Base-by-base conservation (phyloP, 2,329 filamentous ascomycete genomes). In the Eutypella sp. region DNA sequence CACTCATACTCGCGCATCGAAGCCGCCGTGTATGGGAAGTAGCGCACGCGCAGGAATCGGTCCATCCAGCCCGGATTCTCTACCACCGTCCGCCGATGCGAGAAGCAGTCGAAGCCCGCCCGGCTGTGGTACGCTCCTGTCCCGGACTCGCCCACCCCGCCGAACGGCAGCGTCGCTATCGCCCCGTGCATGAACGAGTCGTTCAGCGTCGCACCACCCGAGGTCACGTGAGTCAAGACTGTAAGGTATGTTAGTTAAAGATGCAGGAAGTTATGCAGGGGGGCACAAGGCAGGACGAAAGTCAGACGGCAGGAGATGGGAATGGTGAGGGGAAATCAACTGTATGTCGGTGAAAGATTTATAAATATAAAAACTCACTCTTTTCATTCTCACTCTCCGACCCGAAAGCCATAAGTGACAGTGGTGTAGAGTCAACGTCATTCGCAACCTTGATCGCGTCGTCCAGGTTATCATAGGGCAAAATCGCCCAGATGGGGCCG, bases 331-430 rank as follows among this genome's bases (percentile, higher is more conserved):
- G 20, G 24, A n/a, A 34, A 46, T 3, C 7, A 16, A 33, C 13
- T 20, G 37, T 3, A 29, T 9, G 24, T 37, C 29, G 20, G 42
- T 48, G 44, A 48, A 33, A 10, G 9, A 20, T 29, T 5, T 8
- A 16, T n/a, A 22, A 39, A 22, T 19, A 15, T 9, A 19, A n/a
- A 29, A 9, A 60, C 74, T 57, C 72, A 88, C 86, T 74, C 63
- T 85, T 85, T 24, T 86, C 75, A 39, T 85, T 87, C 63, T 96
- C 92, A 3, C 73, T 73, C 58, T 89, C 87, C 51, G 76, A 85
- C 45, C 91, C 92, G 67, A 97, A 97, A 5, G 87, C 80, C 64
- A 89, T 95, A 38, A 96, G 73, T 9, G 85, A 83, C 34, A 99
- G 74, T 0, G 93, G 91, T 1, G 91, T 96, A 42, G 83, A 78